Evolutionary conservation across 495 filamentous ascomycete species (phyloP).

Genomic region (Aspergillus affinis): DNA sequence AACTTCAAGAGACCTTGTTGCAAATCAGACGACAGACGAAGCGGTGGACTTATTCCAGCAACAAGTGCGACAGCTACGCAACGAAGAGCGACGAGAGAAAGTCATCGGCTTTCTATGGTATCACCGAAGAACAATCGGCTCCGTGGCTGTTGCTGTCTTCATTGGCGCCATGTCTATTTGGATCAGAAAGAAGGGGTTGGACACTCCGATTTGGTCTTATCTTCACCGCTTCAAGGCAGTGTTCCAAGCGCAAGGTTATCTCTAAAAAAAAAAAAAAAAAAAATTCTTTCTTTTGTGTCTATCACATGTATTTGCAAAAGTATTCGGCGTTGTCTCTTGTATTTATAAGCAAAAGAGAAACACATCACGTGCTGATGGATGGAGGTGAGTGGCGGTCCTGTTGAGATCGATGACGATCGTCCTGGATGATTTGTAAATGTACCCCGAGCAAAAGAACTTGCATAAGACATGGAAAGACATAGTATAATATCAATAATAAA

Average conservation of each 20-base stretch:
- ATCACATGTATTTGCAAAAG: neutral
- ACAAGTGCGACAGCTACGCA: constrained; percentile 66
- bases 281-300: neutral
- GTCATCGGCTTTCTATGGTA: constrained; percentile 54
- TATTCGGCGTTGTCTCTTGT: neutral
- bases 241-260: constrained; percentile 18
- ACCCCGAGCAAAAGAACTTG: no score
- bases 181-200: constrained; percentile 46
- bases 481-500: no score
- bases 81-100: constrained; percentile 58
- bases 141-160: constrained; percentile 61
- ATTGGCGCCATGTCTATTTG: constrained; percentile 59
- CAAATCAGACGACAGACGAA: constrained; percentile 54
- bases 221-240: constrained; percentile 28
- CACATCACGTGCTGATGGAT: neutral
- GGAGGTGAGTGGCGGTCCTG: neutral
- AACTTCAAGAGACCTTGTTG: constrained; percentile 58
- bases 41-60: constrained; percentile 62
- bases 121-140: constrained; percentile 56
- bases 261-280: no score
- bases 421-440: neutral
- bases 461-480: neutral
- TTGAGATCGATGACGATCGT: neutral
- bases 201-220: constrained; percentile 42
- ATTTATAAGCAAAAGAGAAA: neutral